Percentiles rank a stretch among this genome's conserved stretches.
Conservation (phyloP, 2,329 filamentous ascomycete species). For the Aureobasidium pullulans region DNA sequence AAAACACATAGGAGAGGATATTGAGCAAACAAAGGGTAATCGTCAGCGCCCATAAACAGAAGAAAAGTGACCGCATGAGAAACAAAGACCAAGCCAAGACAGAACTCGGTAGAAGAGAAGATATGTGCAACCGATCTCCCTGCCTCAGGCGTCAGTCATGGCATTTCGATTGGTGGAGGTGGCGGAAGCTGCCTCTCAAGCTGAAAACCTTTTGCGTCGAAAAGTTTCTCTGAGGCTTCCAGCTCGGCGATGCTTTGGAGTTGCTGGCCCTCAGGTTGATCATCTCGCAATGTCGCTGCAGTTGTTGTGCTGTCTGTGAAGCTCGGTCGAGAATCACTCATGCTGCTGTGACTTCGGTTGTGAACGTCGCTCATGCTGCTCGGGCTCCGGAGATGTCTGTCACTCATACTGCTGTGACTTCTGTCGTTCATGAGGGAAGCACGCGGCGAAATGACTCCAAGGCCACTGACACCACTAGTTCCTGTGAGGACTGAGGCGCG, state of each 20-base stretch:
- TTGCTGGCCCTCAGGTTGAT: not conserved
- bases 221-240: not conserved
- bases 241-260: conserved; percentile 7
- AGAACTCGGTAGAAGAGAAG: not conserved
- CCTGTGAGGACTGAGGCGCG: not conserved
- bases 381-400: not conserved
- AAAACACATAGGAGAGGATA: not conserved
- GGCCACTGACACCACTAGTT: not conserved
- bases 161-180: conserved; percentile 4
- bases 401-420: conserved; percentile 10
- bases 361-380: too few species aligned
- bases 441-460: not conserved
- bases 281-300: not conserved
- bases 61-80: not conserved
- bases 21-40: not conserved
- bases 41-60: not conserved
- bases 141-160: not conserved
- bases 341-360: conserved; percentile 1
- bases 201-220: not conserved
- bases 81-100: not conserved
- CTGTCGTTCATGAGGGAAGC: not conserved
- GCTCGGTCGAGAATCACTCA: not conserved
- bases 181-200: not conserved
- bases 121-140: not conserved
- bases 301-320: not conserved